Conservation (phyloP, 148 eudicot species). For the Nepenthes mirabilis region DNA sequence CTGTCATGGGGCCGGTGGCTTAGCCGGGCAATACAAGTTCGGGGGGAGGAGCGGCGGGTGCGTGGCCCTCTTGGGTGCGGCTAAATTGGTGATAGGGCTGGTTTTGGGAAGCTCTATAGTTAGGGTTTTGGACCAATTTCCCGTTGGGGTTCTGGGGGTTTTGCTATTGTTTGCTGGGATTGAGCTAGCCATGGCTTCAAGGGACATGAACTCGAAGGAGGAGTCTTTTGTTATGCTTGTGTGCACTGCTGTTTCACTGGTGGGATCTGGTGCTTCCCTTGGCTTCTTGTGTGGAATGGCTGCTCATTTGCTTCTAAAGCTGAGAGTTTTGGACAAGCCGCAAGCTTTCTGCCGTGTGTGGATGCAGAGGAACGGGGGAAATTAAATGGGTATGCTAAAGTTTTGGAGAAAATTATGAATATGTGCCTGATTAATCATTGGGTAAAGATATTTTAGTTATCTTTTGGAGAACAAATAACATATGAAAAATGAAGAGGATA, state of each 20-base stretch:
- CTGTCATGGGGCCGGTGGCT: constrained; percentile 96
- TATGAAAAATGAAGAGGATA: not conserved
- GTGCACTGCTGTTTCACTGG: constrained; percentile 62
- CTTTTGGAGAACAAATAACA: not conserved
- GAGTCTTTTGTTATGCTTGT: constrained; percentile 62
- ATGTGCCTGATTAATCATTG: no score
- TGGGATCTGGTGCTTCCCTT: constrained; percentile 54
- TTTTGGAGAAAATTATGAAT: no score
- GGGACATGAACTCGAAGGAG: constrained; percentile 64
- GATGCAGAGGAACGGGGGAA: constrained; percentile 11
- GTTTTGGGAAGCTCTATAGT: constrained; percentile 62
- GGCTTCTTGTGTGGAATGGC: constrained; percentile 68
- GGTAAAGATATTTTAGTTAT: not conserved
- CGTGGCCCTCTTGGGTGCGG: constrained; percentile 60
- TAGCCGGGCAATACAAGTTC: constrained; percentile 91
- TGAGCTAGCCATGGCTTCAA: constrained; percentile 72
- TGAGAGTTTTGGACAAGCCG: constrained; percentile 31
- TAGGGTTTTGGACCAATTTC: constrained; percentile 49
- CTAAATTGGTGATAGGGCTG: constrained; percentile 54
- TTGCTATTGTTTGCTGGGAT: constrained; percentile 70
- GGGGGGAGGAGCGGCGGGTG: constrained; percentile 86
- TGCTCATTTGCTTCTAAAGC: constrained; percentile 41
- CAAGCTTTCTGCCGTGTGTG: constrained; percentile 23
- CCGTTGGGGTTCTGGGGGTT: constrained; percentile 79
- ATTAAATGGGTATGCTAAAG: no score